These are phyloP conservation scores for Physcomitrellopsis africana DNA, from an alignment of 225 moss, liverwort and hornwort species.

Conservation along the genomic window DNA sequence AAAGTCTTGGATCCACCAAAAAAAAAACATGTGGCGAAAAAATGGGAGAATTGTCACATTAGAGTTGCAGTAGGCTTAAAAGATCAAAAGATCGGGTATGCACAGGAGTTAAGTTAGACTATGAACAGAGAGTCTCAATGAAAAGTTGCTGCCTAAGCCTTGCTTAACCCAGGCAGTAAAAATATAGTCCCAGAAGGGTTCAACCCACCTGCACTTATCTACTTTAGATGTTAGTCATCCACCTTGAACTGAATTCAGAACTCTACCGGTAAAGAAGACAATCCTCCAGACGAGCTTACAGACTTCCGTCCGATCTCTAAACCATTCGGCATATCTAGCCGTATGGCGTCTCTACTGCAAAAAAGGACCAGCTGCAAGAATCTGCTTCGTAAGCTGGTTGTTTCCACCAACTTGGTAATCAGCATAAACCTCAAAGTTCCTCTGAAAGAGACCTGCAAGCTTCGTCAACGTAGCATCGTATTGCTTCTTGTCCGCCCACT, in stretches of 20 bases:
- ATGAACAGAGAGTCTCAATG: constrained; percentile 34
- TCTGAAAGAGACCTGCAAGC: constrained; percentile 60
- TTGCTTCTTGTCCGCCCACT: constrained; percentile 56
- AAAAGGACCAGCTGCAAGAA: constrained; percentile 59
- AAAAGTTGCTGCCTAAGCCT: constrained; percentile 37
- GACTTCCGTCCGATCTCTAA: not conserved
- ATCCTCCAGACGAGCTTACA: not conserved
- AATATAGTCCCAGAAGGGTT: constrained; percentile 40
- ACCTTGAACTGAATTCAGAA: not conserved
- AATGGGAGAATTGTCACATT: too few species aligned
- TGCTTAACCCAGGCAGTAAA: constrained; percentile 28
- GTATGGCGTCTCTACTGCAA: constrained; percentile 24
- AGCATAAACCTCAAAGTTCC: constrained; percentile 58
- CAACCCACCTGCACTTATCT: constrained; percentile 35
- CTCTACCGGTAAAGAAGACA: not conserved
- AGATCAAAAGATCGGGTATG: constrained; percentile 7
- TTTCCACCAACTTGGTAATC: constrained; percentile 71
- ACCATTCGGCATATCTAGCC: constrained; percentile 6
- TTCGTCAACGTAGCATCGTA: constrained; percentile 59
- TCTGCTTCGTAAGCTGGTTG: constrained; percentile 53
- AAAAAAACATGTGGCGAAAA: too few species aligned
- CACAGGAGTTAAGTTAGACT: constrained; percentile 25
- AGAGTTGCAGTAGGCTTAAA: not conserved
- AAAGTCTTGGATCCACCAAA: too few species aligned
- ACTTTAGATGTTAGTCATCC: constrained; percentile 27